Conservation (phyloP, 768 basidiomycete genomes). For the Suillus fuscotomentosus region DNA sequence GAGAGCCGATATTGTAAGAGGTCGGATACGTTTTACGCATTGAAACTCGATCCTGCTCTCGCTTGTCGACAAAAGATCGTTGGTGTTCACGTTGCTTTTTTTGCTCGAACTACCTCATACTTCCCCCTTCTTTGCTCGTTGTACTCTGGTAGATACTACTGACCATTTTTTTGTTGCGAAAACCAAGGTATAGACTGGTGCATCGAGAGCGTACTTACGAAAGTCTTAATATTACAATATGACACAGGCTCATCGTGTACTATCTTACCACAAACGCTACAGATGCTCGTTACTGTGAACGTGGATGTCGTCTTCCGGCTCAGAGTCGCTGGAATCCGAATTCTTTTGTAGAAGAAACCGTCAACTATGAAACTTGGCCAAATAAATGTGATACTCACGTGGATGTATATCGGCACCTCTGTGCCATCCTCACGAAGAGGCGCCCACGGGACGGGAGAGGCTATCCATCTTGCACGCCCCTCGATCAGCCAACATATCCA, state of each 20-base stretch:
- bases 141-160: neutral
- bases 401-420: neutral
- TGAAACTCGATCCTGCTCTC: slow-evolving; percentile 49
- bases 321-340: neutral
- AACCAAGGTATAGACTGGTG: neutral
- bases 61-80: slow-evolving; percentile 4
- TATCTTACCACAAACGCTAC: neutral
- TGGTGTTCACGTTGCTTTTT: neutral
- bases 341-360: neutral
- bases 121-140: neutral
- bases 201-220: neutral
- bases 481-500: neutral
- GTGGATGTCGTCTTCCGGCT: neutral
- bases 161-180: neutral
- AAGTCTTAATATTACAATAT: neutral
- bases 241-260: neutral
- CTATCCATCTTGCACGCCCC: neutral
- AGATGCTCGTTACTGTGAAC: too few relatives aligned
- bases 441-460: neutral
- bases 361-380: neutral
- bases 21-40: slow-evolving; percentile 17
- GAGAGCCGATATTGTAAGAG: slow-evolving; percentile 41
- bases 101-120: neutral
- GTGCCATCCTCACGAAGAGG: neutral
- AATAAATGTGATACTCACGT: neutral